Base-by-base conservation (phyloP, 495 filamentous ascomycete species). In the Annulohypoxylon moriforme region DNA sequence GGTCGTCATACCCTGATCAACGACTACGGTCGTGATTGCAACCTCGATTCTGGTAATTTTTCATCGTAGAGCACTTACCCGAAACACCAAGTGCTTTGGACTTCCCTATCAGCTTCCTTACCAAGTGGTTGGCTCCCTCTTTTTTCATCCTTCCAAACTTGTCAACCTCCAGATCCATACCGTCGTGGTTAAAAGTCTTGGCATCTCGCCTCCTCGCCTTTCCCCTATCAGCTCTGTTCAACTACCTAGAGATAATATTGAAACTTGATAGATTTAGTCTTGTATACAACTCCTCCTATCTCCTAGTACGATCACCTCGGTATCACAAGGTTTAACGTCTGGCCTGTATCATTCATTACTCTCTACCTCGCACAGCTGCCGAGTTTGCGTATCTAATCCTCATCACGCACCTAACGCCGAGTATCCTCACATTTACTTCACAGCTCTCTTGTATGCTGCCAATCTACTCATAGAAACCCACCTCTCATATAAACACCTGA, bases 1-100 rank as follows among this genome's bases (percentile, higher is more conserved):
- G 61, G 61, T 25, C 65, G 61, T 58, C 40, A 58, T 69, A 69
- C 61, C 70, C 60, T 52, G 56, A 68, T 68, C 60, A 68, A 64
- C 56, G 46, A 68, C 40, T 33, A 5, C 49, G 24, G 29, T 40
- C 25, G 24, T 38, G 61, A 55, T 55, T 40, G 27, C 36, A 40
- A 13, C 20, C 29, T 25, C 9, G 7, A 46, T 7, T 52, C 10
- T 22, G 24, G 20, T 60, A 57, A 18, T 18, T 38, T 38, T 6
- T 47, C 6, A 34, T 71, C 16, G 25, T 44, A 40, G 46, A 63
- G 33, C 29, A 62, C 40, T 27, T 47, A 29, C 34, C 42, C 42
- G 63, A 71, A 71, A 71, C 63, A 46, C 63, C 31, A 67, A 49
- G 34, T 52, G 63, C 63, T 65, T 71, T 61, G 38, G 47, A 62